Conservation (phyloP, 1,284 basidiomycete species). For the Leccinum pachyderme region DNA sequence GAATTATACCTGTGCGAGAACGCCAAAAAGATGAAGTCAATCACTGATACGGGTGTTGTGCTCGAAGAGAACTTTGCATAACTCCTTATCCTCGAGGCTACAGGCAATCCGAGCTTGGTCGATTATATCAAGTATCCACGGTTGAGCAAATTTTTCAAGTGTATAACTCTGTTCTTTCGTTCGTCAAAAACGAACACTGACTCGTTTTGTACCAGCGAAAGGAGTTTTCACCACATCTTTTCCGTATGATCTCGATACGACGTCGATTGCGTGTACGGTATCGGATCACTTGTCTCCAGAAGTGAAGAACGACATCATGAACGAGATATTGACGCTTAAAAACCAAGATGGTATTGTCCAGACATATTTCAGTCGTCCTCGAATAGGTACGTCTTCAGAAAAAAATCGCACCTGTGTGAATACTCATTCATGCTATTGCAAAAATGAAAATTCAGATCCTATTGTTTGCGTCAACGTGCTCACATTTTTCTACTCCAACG, state of each 20-base stretch:
- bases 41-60: slow-evolving; percentile 13
- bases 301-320: slow-evolving; percentile 22
- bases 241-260: slow-evolving; percentile 19
- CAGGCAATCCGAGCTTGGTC: slow-evolving; percentile 14
- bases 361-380: slow-evolving; percentile 20
- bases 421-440: background rate
- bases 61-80: slow-evolving; percentile 23
- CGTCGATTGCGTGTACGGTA: slow-evolving; percentile 20
- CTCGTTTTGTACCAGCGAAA: slow-evolving; percentile 1
- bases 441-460: slow-evolving; percentile 13
- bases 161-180: background rate
- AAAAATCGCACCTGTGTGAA: background rate
- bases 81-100: slow-evolving; percentile 22
- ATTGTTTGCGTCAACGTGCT: too few species aligned
- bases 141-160: slow-evolving; percentile 22
- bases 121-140: slow-evolving; percentile 19
- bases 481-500: slow-evolving; percentile 22
- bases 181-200: background rate
- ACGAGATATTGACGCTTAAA: slow-evolving; percentile 20
- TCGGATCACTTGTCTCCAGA: slow-evolving; percentile 11
- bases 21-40: too few species aligned
- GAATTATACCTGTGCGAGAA: slow-evolving; percentile 13
- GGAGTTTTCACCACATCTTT: slow-evolving; percentile 10
- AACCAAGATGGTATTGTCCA: slow-evolving; percentile 19
- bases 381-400: slow-evolving; percentile 16